These are phyloP conservation scores for Bryoerythrophyllum caledonicum DNA, from an alignment of 225 moss, liverwort and hornwort genomes.

Conservation along the genomic window DNA sequence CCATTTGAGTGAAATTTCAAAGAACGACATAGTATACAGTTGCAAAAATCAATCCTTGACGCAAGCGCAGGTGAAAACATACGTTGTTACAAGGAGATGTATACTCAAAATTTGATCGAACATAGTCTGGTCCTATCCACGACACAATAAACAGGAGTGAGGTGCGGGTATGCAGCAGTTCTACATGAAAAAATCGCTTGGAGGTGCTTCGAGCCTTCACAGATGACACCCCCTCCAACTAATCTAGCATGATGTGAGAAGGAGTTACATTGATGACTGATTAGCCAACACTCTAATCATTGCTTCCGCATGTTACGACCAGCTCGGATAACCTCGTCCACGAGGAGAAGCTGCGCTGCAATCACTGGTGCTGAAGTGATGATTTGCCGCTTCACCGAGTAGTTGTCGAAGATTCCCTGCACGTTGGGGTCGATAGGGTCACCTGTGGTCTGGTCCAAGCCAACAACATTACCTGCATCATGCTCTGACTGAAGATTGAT, in stretches of 20 bases:
- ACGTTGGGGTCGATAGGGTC: conserved; percentile 86
- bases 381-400: conserved; percentile 93
- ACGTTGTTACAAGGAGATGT: conserved; percentile 18
- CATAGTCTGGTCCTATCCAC: conserved; percentile 17
- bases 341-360: conserved; percentile 85
- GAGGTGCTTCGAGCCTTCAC: conserved; percentile 26
- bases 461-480: conserved; percentile 85
- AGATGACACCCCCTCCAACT: conserved; percentile 17
- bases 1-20: background rate
- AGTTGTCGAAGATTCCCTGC: conserved; percentile 91
- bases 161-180: background rate
- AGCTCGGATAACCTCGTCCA: conserved; percentile 97
- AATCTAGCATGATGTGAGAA: conserved; percentile 14
- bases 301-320: conserved; percentile 96
- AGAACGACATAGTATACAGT: background rate
- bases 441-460: conserved; percentile 86
- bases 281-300: conserved; percentile 18
- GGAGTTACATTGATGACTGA: conserved; percentile 8
- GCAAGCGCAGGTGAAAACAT: background rate
- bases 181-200: conserved; percentile 17
- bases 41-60: background rate
- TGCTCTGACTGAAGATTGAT: conserved; percentile 91
- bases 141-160: conserved; percentile 9
- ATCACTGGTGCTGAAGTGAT: conserved; percentile 93
- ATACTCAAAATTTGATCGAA: conserved; percentile 31